phyloP scores from a whole-genome alignment of 352 stramenopile species.

The Pythium grandisporangium region DNA sequence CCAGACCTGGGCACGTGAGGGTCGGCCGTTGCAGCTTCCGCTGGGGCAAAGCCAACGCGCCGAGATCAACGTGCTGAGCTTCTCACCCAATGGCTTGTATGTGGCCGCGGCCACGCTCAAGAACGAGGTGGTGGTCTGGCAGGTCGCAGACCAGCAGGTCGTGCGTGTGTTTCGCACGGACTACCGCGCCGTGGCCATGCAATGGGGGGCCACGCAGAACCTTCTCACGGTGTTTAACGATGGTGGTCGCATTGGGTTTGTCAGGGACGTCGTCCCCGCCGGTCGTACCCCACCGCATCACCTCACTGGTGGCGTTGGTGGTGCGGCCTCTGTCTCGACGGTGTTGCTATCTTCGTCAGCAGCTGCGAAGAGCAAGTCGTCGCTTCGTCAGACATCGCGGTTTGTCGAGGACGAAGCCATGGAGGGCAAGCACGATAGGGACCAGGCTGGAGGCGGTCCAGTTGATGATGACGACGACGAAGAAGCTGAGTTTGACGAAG shows the following conservation, averaged over 20 bases:
- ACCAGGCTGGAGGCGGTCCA: slow-evolving; percentile 15
- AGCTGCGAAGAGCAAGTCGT: slow-evolving; percentile 10
- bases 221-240: slow-evolving; percentile 45
- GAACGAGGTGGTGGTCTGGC: slow-evolving; percentile 72
- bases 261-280: slow-evolving; percentile 54
- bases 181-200: slow-evolving; percentile 39
- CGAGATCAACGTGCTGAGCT: slow-evolving; percentile 61
- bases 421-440: slow-evolving; percentile 16
- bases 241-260: slow-evolving; percentile 48
- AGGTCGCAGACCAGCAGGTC: slow-evolving; percentile 30
- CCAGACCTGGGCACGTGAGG: slow-evolving; percentile 29
- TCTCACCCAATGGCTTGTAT: slow-evolving; percentile 77
- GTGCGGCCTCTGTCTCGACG: background rate
- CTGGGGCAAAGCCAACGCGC: slow-evolving; percentile 39
- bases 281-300: slow-evolving; percentile 49
- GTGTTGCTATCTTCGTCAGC: background rate
- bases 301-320: background rate
- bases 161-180: slow-evolving; percentile 53
- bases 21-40: slow-evolving; percentile 42
- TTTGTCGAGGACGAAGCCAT: slow-evolving; percentile 44
- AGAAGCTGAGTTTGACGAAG: slow-evolving; percentile 41
- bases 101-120: slow-evolving; percentile 52
- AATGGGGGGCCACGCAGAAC: slow-evolving; percentile 51
- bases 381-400: slow-evolving; percentile 15
- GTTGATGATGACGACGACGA: slow-evolving; percentile 32